A percentile compares a stretch with the other conserved stretches of the same genome.
phyloP scores from a whole-genome alignment of 2,329 filamentous ascomycete genomes.

The Shiraia bambusicola region DNA sequence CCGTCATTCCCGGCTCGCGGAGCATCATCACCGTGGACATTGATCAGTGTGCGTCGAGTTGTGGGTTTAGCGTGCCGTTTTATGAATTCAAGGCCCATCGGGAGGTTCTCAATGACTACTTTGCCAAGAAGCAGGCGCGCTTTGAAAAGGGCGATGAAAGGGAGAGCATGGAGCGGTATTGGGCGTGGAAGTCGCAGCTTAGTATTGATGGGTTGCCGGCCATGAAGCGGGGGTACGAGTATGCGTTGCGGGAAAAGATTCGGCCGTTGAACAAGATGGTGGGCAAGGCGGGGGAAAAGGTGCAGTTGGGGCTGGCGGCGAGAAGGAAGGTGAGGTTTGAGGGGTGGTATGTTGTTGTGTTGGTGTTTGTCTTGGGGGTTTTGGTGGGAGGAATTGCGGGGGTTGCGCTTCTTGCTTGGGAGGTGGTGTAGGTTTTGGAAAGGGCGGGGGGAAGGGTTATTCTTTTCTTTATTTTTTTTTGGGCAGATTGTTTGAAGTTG shows the following conservation, averaged over 20 bases:
- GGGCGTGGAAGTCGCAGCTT: constrained; percentile 48
- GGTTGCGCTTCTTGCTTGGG: constrained; percentile 21
- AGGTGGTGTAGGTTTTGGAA: too few species aligned
- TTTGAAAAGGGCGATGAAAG: constrained; percentile 40
- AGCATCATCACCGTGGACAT: constrained; percentile 47
- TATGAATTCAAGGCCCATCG: constrained; percentile 48
- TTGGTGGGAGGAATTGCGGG: constrained; percentile 33
- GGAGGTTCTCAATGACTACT: constrained; percentile 45
- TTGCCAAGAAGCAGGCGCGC: constrained; percentile 43
- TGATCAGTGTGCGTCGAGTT: constrained; percentile 47
- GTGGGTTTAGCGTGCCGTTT: constrained; percentile 48
- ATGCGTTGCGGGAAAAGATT: constrained; percentile 40
- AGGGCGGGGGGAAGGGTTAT: too few species aligned
- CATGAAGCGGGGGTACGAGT: constrained; percentile 44
- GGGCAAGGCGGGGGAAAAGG: constrained; percentile 3
- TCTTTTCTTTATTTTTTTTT: too few species aligned
- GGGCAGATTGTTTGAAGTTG: too few species aligned
- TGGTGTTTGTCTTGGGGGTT: constrained; percentile 34
- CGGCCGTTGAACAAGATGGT: constrained; percentile 50
- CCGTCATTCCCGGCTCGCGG: constrained; percentile 41
- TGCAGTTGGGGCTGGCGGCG: constrained; percentile 19
- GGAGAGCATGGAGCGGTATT: constrained; percentile 48
- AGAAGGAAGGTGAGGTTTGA: constrained; percentile 12
- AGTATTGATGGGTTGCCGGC: constrained; percentile 50
- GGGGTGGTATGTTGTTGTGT: constrained; percentile 20